Conservation (phyloP, 331 rosid species). For the Phaseolus coccineus region DNA sequence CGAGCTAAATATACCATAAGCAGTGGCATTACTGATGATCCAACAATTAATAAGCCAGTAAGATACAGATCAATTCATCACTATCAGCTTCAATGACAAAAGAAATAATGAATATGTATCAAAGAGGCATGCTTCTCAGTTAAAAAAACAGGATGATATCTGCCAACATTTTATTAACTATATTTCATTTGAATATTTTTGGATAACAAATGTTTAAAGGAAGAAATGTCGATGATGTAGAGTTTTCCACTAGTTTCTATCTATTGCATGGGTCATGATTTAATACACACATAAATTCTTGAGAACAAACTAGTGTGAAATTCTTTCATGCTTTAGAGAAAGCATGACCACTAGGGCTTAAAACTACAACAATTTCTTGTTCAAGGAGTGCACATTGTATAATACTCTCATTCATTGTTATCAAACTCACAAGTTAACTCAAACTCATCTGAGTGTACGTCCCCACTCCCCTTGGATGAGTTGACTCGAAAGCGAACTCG, state of each 20-base stretch:
- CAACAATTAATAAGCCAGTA: not conserved
- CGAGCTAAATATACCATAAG: not conserved
- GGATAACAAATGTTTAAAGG: not conserved
- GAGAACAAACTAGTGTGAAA: not conserved
- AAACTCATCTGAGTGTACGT: no score
- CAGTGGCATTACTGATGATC: not conserved
- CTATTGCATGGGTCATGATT: not conserved
- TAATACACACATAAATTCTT: not conserved
- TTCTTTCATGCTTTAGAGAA: not conserved
- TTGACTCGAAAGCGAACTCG: no score
- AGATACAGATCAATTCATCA: not conserved
- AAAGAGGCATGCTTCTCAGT: not conserved
- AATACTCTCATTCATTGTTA: no score
- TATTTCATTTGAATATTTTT: not conserved
- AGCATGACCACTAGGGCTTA: not conserved
- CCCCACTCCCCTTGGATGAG: no score
- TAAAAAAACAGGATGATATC: not conserved
- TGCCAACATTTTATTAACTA: not conserved
- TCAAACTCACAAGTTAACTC: no score
- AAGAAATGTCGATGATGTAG: not conserved
- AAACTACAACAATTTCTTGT: not conserved
- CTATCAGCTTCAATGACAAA: not conserved
- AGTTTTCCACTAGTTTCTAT: not conserved
- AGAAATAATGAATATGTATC: not conserved
- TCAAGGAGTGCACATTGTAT: no score